phyloP scores from a whole-genome alignment of 805 yeast species.

The Ogataea pini region DNA sequence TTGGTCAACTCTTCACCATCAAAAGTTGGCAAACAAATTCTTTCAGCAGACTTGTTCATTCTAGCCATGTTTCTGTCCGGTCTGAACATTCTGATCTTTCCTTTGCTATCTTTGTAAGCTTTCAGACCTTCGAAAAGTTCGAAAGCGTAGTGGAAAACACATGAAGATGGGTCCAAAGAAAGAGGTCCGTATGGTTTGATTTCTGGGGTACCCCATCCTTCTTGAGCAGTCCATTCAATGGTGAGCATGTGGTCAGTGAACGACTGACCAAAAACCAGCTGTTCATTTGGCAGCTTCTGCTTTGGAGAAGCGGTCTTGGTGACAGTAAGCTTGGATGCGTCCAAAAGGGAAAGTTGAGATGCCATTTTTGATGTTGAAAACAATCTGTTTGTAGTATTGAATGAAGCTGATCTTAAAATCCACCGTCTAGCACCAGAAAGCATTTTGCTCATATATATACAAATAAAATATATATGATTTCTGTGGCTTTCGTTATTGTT shows the following conservation, averaged over 20 bases:
- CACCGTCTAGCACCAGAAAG: constrained; percentile 1
- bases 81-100: constrained; percentile 80
- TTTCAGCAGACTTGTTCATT: constrained; percentile 83
- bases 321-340: constrained; percentile 54
- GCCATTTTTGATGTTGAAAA: constrained; percentile 24
- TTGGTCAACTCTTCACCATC: constrained; percentile 76
- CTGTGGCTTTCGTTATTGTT: neutral
- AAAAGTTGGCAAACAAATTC: constrained; percentile 87
- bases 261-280: constrained; percentile 67
- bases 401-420: neutral
- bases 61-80: constrained; percentile 90
- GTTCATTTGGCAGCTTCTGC: constrained; percentile 55
- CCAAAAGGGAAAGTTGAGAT: constrained; percentile 42
- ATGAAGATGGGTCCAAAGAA: constrained; percentile 79
- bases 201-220: constrained; percentile 89
- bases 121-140: constrained; percentile 95
- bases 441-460: neutral
- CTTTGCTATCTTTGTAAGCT: constrained; percentile 72
- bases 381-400: neutral
- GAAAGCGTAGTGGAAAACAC: constrained; percentile 93
- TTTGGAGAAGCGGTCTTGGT: constrained; percentile 52
- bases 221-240: constrained; percentile 72
- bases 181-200: constrained; percentile 83
- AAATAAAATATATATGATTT: neutral
- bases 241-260: constrained; percentile 91